A percentile compares a stretch with the other conserved stretches of the same genome.
These are phyloP conservation scores for Aquilaria malaccensis DNA, from an alignment of 345 rosid genomes.

Conservation along the genomic window DNA sequence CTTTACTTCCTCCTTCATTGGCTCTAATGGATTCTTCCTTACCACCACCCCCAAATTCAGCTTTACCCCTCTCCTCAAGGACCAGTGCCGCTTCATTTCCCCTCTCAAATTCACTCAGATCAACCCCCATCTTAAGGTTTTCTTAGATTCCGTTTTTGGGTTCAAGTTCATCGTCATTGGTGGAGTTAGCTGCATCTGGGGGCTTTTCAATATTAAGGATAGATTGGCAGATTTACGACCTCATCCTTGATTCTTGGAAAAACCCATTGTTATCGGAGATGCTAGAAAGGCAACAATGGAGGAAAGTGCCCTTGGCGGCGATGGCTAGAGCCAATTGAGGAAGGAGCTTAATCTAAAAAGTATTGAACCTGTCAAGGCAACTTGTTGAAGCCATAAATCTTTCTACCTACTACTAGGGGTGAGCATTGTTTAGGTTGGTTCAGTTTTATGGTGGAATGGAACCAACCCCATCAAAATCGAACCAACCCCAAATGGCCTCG, in stretches of 20 bases:
- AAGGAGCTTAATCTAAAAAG: too few relatives aligned
- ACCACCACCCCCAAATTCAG: conserved; percentile 59
- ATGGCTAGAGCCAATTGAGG: too few relatives aligned
- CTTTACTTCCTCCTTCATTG: conserved; percentile 33
- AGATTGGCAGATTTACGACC: conserved; percentile 57
- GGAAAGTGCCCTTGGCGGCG: too few relatives aligned
- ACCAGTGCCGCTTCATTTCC: conserved; percentile 42
- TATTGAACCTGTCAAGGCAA: too few relatives aligned
- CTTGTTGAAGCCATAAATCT: too few relatives aligned
- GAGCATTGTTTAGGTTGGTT: too few relatives aligned
- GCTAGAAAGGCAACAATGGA: too few relatives aligned
- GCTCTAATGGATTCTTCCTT: conserved; percentile 61
- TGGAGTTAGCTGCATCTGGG: conserved; percentile 61
- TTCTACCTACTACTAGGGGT: too few relatives aligned
- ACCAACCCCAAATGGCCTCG: too few relatives aligned
- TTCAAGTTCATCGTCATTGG: conserved; percentile 55
- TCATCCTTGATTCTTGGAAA: conserved; percentile 53
- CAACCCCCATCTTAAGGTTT: conserved; percentile 57
- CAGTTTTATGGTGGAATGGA: too few relatives aligned
- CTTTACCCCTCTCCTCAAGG: conserved; percentile 48
- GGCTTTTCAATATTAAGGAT: conserved; percentile 75
- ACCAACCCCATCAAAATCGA: too few relatives aligned
- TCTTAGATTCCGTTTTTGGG: conserved; percentile 11
- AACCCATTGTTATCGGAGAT: too few relatives aligned
- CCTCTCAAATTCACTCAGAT: conserved; percentile 46